Conservation (phyloP, 2,329 filamentous ascomycete species). For the Claviceps maximensis region DNA sequence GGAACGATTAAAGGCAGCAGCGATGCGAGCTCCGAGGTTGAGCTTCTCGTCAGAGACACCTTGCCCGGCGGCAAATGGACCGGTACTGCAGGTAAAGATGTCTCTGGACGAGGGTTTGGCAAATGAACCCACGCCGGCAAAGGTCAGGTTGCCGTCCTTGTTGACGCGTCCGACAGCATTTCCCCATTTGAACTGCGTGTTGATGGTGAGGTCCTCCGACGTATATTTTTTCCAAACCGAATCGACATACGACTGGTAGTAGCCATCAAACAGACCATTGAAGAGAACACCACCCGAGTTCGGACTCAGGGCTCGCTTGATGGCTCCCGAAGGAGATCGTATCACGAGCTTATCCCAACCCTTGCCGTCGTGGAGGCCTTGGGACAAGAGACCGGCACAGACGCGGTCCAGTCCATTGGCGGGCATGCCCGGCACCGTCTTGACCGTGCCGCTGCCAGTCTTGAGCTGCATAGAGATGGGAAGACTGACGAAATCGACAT, state of each 20-base stretch:
- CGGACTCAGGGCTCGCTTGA: slow-evolving; percentile 40
- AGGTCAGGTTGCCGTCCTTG: slow-evolving; percentile 23
- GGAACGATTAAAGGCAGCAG: slow-evolving; percentile 62
- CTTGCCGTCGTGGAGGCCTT: slow-evolving; percentile 31
- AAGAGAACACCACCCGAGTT: slow-evolving; percentile 34
- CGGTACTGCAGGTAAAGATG: slow-evolving; percentile 40
- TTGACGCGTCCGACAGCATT: slow-evolving; percentile 30
- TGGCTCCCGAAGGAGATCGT: slow-evolving; percentile 21
- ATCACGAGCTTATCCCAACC: slow-evolving; percentile 41
- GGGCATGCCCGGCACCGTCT: slow-evolving; percentile 36
- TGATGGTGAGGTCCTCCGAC: slow-evolving; percentile 29
- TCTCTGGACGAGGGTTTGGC: slow-evolving; percentile 32
- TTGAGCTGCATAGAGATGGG: slow-evolving; percentile 46
- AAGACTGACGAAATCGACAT: slow-evolving; percentile 61
- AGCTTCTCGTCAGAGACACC: slow-evolving; percentile 33
- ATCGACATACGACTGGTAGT: slow-evolving; percentile 37
- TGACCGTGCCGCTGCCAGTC: slow-evolving; percentile 29
- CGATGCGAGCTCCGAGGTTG: slow-evolving; percentile 58
- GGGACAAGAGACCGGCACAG: slow-evolving; percentile 29
- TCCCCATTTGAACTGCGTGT: slow-evolving; percentile 42
- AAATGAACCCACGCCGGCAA: slow-evolving; percentile 31
- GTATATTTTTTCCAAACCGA: slow-evolving; percentile 38
- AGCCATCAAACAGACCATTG: slow-evolving; percentile 31
- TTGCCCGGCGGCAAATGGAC: slow-evolving; percentile 37
- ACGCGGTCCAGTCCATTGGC: slow-evolving; percentile 31